A percentile compares a stretch with the other conserved stretches of the same genome.
Conservation (phyloP, 2,329 filamentous ascomycete genomes). For the Mycocentrospora acerina region DNA sequence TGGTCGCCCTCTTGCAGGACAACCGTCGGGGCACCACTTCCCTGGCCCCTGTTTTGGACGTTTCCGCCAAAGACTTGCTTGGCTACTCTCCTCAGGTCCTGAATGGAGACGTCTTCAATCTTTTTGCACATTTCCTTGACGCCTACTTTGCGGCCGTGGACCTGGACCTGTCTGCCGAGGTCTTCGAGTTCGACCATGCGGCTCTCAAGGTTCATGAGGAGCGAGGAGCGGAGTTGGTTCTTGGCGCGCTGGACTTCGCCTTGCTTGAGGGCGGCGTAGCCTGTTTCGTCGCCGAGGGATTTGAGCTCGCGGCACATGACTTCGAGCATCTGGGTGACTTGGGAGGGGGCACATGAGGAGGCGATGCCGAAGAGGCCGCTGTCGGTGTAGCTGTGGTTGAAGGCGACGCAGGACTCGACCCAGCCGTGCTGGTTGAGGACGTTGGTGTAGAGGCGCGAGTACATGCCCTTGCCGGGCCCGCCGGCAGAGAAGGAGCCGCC, state of each 20-base stretch:
- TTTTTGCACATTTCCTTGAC: constrained; percentile 89
- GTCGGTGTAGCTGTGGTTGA: constrained; percentile 97
- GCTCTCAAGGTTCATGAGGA: constrained; percentile 97
- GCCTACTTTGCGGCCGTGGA: constrained; percentile 90
- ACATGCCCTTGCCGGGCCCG: constrained; percentile 98
- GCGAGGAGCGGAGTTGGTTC: constrained; percentile 86
- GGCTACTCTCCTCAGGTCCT: constrained; percentile 81
- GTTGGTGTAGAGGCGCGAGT: constrained; percentile 95
- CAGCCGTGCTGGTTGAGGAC: constrained; percentile 96
- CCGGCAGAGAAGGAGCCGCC: constrained; percentile 96
- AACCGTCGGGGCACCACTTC: constrained; percentile 88
- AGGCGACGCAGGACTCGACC: constrained; percentile 93
- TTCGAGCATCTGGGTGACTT: constrained; percentile 82
- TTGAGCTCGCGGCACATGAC: constrained; percentile 92
- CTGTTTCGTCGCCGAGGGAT: constrained; percentile 72
- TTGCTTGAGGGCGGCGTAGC: constrained; percentile 70
- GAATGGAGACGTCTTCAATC: constrained; percentile 79
- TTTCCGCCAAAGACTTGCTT: constrained; percentile 73
- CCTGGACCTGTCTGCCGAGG: constrained; percentile 89
- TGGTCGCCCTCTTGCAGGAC: constrained; percentile 89
- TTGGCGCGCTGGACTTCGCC: constrained; percentile 89
- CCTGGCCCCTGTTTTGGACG: constrained; percentile 71
- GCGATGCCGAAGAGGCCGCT: constrained; percentile 94
- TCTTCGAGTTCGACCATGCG: constrained; percentile 98
- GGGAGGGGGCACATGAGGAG: constrained; percentile 76